Base-by-base conservation (phyloP, 1,139 yeast genomes). In the Geotrichum australiense region DNA sequence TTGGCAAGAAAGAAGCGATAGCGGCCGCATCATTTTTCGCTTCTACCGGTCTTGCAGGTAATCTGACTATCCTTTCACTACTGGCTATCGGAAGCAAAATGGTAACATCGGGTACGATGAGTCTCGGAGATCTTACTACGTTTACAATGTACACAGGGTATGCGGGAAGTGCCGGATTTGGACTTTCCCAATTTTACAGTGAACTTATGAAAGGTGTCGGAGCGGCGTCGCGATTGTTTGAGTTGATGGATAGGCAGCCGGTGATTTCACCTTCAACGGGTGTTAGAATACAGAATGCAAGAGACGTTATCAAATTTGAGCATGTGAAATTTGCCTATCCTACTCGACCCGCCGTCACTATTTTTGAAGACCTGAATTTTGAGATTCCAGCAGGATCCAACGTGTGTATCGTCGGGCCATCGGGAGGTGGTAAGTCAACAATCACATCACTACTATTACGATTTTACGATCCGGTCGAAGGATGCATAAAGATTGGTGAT, bases 181-280 rank as follows among this genome's bases (percentile, higher is more conserved):
- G 96, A 1, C 63, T 91, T 32, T 91, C 96, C 0, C 81, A 82
- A 47, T 89, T 89, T 59, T 89, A 87, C 57, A 81, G 95, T 1
- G 97, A 91, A 58, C 66, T 89, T 47, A 89, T 91, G 94, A 91
- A 89, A 65, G 97, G 96, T 37, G 81, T 89, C 5, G 98, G 98
- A 47, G 97, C 97, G 0, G 93, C 96, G 0, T 83, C 94, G 42
- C 72, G 98, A 49, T 67, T 91, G 42, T 91, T 91, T 65, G 97
- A 91, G 62, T 68, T 91, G 37, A 73, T 81, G 39, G 96, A 87
- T 52, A 74, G 81, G 59, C 66, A 77, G 46, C 91, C 96, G 2
- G 57, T 63, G 22, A 85, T 89, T 35, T 69, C 74, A 27, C 75
- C 86, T 10, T 71, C 81, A 2, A 54, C 64, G 27, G 96, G 96